These are phyloP conservation scores for Alliaria petiolata DNA, from an alignment of 345 rosid genomes.

Conservation along the genomic window DNA sequence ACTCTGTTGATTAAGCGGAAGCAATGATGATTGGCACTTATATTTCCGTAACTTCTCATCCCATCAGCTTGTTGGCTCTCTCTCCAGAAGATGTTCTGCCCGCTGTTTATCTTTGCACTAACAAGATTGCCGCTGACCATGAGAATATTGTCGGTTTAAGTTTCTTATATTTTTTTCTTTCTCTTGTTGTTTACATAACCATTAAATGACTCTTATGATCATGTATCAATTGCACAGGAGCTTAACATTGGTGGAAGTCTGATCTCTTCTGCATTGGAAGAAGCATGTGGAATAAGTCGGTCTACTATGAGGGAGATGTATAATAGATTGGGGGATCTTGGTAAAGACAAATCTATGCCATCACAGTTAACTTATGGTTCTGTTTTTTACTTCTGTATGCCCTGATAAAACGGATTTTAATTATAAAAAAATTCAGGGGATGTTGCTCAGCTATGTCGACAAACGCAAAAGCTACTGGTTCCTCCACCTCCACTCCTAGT, in stretches of 20 bases:
- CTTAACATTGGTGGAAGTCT: conserved; percentile 84
- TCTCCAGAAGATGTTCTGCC: conserved; percentile 86
- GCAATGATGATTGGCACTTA: conserved; percentile 1
- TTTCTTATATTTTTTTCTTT: neutral
- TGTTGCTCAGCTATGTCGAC: conserved; percentile 85
- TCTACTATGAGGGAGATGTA: conserved; percentile 76
- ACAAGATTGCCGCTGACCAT: conserved; percentile 85
- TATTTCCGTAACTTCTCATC: conserved; percentile 10
- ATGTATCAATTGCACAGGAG: conserved; percentile 47
- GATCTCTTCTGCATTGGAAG: conserved; percentile 76
- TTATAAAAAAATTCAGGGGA: conserved; percentile 54
- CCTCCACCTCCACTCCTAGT: conserved; percentile 69
- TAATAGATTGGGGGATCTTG: conserved; percentile 80
- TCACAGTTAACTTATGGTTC: neutral
- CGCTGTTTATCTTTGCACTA: conserved; percentile 81
- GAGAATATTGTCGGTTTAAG: conserved; percentile 58
- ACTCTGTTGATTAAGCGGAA: conserved; percentile 3
- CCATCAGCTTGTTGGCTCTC: conserved; percentile 74
- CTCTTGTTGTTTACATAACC: neutral
- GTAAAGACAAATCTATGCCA: conserved; percentile 32
- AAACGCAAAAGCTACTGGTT: conserved; percentile 73
- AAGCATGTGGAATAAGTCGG: conserved; percentile 75
- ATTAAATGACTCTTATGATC: neutral
- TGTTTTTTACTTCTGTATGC: neutral
- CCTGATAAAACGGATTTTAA: neutral